Evolutionary conservation across 1,284 basidiomycete genomes (phyloP), one percentile per base, ranked within the genome.

Genomic region (Trichosporon sp.): DNA sequence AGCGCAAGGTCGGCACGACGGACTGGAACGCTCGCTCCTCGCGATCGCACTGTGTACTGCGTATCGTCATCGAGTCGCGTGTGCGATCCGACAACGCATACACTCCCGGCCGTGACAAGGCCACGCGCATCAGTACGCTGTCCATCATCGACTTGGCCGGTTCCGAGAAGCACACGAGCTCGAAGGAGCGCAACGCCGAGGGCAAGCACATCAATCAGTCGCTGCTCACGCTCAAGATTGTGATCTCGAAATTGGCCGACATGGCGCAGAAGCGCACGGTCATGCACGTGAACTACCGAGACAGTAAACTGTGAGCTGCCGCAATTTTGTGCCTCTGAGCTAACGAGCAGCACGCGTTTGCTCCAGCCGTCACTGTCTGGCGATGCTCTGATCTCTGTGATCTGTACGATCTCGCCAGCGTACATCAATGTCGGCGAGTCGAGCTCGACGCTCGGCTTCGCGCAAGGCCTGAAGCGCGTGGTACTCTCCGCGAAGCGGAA

Each of bases 21-120:
- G 95, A 99, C 77, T 99, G 94, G 92, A 99, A 99, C 77, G 91
- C 94, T 73, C 82, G 94, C 49, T 93, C 90, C 80, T 93, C 90
- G 71, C 85, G 95, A 23, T 92, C 89, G 80, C 95, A 98, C 79
- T 92, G 90, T 66, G 90, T 97, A 0, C 95, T 97, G 80, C 84
- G 93, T 49, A 85, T 95, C 36, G 92, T 95, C 0, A 72, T 81
- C 68, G 67, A 68, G 60, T 69, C 69, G 7, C 57, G 63, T 8
- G 57, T 54, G 13, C 65, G 58, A 1, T 40, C 60, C 11, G 65
- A 66, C 25, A 65, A 65, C n/a, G 58, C 63, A 1, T 56, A 61
- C 16, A 69, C 67, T 0, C 46, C 65, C 2, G 59, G 29, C 4
- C 56, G 57, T 13, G 74, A 76, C 59, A 78, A 77, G 65, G 78